Evolutionary conservation across 2,329 filamentous ascomycete species (phyloP), one percentile per base, ranked within the genome.

Genomic region (Ciborinia camelliae): DNA sequence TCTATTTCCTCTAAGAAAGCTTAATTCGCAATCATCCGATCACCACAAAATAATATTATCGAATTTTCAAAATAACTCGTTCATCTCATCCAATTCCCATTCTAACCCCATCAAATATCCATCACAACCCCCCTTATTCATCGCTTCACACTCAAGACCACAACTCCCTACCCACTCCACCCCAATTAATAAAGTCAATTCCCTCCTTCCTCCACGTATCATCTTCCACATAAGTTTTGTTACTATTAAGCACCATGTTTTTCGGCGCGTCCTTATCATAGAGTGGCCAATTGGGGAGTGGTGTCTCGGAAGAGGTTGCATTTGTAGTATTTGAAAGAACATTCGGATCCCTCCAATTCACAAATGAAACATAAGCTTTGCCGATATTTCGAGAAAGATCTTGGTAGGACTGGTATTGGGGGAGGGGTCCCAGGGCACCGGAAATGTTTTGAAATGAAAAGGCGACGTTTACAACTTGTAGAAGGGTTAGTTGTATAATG

Each of bases 391-490:
- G 67, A n/a, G 68, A 71, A 20, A 76, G 54, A 23, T 65, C 48
- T 0, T 66, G 68, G 50, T 81, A 76, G 28, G 71, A 73, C 54
- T 81, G 77, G 39, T 77, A 79, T 58, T 76, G 66, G 0, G 80
- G 80, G 28, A 80, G 76, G 0, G 80, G 77, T 0, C 80, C 80
- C n/a, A 82, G 71, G 30, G 78, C 66, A 0, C 81, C 81, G 0
- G 76, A 77, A 53, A 82, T 81, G 63, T 83, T 82, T 70, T 82
- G 79, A 70, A 83, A 82, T 66, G 77, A 79, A 69, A 80, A 83
- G 2, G 80, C 79, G 0, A 81, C 81, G 57, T 83, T 82, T 68
- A 77, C 76, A 62, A 82, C 59, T 62, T 26, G 12, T 9, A 20
- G 3, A 7, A 10, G 35, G 43, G 9, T 23, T n/a, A 2, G 43